A percentile compares a stretch with the other conserved stretches of the same genome.
Evolutionary conservation across 2,329 filamentous ascomycete species (phyloP).

Genomic region (Scedosporium dehoogii): DNA sequence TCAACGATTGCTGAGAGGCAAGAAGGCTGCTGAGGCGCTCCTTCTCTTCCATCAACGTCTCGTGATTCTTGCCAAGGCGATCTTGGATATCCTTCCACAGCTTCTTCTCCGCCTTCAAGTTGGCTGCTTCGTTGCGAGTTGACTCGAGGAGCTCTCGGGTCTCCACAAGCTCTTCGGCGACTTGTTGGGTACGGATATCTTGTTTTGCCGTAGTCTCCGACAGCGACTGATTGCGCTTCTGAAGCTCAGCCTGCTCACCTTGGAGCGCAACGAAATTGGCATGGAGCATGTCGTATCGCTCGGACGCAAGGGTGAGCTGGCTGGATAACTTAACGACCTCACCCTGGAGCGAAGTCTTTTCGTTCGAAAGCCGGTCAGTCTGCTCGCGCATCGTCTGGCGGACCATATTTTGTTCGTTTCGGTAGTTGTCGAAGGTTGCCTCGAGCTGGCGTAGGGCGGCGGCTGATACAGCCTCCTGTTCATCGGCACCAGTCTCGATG

Average conservation of each 20-base stretch:
- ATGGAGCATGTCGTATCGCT: slow-evolving; percentile 83
- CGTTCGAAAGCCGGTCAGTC: slow-evolving; percentile 67
- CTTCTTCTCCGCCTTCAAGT: slow-evolving; percentile 89
- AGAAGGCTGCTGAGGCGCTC: slow-evolving; percentile 74
- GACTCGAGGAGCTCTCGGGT: slow-evolving; percentile 73
- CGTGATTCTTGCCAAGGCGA: slow-evolving; percentile 79
- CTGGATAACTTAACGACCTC: slow-evolving; percentile 73
- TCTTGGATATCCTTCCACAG: slow-evolving; percentile 91
- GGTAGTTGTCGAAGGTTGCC: slow-evolving; percentile 78
- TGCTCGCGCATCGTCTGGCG: slow-evolving; percentile 77
- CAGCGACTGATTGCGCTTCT: slow-evolving; percentile 67
- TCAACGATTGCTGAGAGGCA: slow-evolving; percentile 73
- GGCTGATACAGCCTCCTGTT: slow-evolving; percentile 48
- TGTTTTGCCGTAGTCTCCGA: slow-evolving; percentile 82
- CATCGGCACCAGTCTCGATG: slow-evolving; percentile 46
- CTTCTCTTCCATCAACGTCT: slow-evolving; percentile 74
- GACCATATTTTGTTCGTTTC: slow-evolving; percentile 75
- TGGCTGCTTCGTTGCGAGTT: slow-evolving; percentile 80
- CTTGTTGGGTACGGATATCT: slow-evolving; percentile 81
- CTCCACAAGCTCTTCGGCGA: slow-evolving; percentile 87
- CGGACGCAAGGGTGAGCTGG: slow-evolving; percentile 69
- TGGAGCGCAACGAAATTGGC: slow-evolving; percentile 78
- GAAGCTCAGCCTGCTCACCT: slow-evolving; percentile 74
- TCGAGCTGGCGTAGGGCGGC: slow-evolving; percentile 81
- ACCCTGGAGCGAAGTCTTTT: slow-evolving; percentile 73